Percentiles rank a stretch among this genome's conserved stretches.
These are phyloP conservation scores for Saxophila tyrrhenica DNA, from an alignment of 495 filamentous ascomycete species.

Conservation along the genomic window DNA sequence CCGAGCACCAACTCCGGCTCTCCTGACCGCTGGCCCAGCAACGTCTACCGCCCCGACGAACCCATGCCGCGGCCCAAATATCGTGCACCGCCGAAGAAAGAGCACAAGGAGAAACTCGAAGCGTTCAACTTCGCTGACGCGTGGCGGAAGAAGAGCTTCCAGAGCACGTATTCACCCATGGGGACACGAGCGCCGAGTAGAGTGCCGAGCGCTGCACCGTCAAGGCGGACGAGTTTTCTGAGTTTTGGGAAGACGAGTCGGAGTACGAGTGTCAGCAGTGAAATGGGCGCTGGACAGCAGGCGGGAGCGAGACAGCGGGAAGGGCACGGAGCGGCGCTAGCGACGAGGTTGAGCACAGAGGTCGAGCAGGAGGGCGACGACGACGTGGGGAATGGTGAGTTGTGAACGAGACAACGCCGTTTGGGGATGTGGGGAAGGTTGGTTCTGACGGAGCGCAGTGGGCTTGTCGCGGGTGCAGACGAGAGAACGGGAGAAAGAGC, in stretches of 20 bases:
- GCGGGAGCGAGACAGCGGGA: constrained; percentile 6
- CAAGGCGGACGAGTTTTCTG: constrained; percentile 22
- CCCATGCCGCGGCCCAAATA: constrained; percentile 33
- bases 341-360: constrained; percentile 9
- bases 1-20: constrained; percentile 1
- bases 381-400: constrained; percentile 21
- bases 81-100: constrained; percentile 27
- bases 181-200: constrained; percentile 25
- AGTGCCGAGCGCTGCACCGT: constrained; percentile 10
- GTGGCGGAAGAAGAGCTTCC: constrained; percentile 27
- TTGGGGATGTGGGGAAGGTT: background rate
- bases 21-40: constrained; percentile 10
- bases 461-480: constrained; percentile 17
- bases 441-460: constrained; percentile 6
- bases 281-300: constrained; percentile 8
- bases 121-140: constrained; percentile 28
- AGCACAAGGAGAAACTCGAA: constrained; percentile 32
- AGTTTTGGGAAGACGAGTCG: constrained; percentile 18
- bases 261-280: constrained; percentile 5
- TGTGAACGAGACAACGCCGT: background rate
- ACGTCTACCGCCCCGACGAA: constrained; percentile 33
- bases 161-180: constrained; percentile 30
- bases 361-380: constrained; percentile 16
- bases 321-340: background rate
- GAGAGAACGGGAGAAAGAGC: constrained; percentile 3